Evolutionary conservation across 768 basidiomycete species (phyloP), one percentile per base, ranked within the genome.

Genomic region (Boletus subparvulus): DNA sequence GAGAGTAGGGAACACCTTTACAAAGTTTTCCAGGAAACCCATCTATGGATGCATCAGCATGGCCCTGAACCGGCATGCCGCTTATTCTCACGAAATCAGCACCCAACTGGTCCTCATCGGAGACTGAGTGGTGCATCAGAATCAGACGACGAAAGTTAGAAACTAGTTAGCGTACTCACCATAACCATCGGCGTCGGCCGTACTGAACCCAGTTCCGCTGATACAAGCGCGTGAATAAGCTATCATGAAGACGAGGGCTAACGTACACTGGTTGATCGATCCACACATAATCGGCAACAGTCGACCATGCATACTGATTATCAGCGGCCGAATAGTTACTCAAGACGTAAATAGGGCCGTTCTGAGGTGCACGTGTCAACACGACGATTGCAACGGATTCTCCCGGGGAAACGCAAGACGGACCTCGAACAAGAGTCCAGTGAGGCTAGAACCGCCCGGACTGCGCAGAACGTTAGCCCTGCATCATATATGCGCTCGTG

Each of bases 1-100:
- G 19, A 90, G 75, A 60, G 77, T 78, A 3, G 88, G 89, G 66
- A 90, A 90, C 16, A 89, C 83, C 63, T 85, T 84, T 58, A 88
- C 85, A 6, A 89, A 76, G 63, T 90, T 90, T 32, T 70, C 72
- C 32, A 91, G 67, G 69, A 90, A 90, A 4, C 83, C 86, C 74
- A 89, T 80, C 88, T 90, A 49, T 1, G 10, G 5, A 35, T 11
- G 21, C 36, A 49, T 59, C 6, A 54, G 50, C 39, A 47, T 36
- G 3, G 11, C 6, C 14, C 16, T 16, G 4, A 11, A 35, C 17
- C 5, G 14, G 3, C 10, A 47, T 21, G n/a, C 21, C 9, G 39
- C 21, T 2, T 28, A 37, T 26, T 61, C 83, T 63, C 58, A 77
- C 73, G 47, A 78, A 76, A 60, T 78, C 77, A 24, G 60, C 64